These are phyloP conservation scores for Penicillium cinerascens DNA, from an alignment of 495 filamentous ascomycete species.

Conservation along the genomic window DNA sequence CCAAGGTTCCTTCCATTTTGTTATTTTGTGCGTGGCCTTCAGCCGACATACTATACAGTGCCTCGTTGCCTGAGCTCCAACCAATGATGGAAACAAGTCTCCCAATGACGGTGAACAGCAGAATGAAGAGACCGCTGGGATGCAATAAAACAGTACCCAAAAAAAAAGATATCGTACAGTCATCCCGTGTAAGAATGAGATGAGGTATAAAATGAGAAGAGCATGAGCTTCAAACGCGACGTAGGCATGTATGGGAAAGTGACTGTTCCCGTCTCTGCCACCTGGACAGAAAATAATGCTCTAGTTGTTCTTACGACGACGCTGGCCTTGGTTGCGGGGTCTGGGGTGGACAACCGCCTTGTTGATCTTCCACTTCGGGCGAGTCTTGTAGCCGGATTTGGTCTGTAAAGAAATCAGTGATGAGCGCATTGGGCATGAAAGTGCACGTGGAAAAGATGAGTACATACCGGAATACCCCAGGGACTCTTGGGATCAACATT, in stretches of 20 bases:
- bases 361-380: constrained; percentile 72
- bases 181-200: constrained; percentile 9
- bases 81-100: constrained; percentile 16
- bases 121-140: constrained; percentile 5
- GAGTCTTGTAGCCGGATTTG: constrained; percentile 96
- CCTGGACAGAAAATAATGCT: background rate
- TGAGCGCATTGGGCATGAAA: constrained; percentile 14
- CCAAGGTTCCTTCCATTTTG: background rate
- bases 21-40: constrained; percentile 15
- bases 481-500: constrained; percentile 90
- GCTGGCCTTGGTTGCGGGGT: constrained; percentile 73
- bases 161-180: constrained; percentile 27
- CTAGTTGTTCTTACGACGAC: constrained; percentile 48
- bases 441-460: constrained; percentile 5
- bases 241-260: constrained; percentile 1
- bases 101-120: constrained; percentile 7
- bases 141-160: constrained; percentile 13
- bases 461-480: constrained; percentile 89
- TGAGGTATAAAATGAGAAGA: constrained; percentile 21
- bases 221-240: constrained; percentile 8
- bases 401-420: constrained; percentile 48
- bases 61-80: constrained; percentile 13
- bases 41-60: constrained; percentile 26
- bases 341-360: constrained; percentile 75
- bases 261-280: background rate